phyloP scores from a whole-genome alignment of 306 rosid species.

The Ochetophila trinervis region DNA sequence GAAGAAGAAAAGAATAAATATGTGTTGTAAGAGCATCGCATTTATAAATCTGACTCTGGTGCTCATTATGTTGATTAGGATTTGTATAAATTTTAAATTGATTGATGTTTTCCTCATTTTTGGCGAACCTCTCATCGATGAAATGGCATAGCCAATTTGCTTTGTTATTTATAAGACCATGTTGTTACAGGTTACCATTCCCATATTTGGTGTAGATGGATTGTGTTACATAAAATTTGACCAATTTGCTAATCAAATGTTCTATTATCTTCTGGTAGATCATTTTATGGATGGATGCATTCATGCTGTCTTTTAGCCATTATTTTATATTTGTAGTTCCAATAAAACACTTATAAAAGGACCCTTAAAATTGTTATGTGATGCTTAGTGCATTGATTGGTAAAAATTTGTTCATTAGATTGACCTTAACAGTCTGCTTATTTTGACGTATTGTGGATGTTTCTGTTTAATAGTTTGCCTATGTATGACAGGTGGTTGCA shows the following conservation, averaged over 20 bases:
- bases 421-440: neutral
- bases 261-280: neutral
- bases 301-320: too few species aligned
- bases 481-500: slow-evolving; percentile 65
- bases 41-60: neutral
- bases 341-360: neutral
- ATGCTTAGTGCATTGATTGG: slow-evolving; percentile 2
- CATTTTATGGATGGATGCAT: neutral
- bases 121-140: neutral
- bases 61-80: neutral
- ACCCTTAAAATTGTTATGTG: neutral
- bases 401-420: neutral
- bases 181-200: neutral
- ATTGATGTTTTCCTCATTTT: neutral
- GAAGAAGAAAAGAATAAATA: too few species aligned
- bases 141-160: neutral
- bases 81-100: neutral
- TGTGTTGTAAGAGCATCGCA: too few species aligned
- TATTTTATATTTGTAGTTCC: neutral
- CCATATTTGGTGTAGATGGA: neutral
- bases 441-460: slow-evolving; percentile 1
- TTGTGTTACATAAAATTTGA: neutral
- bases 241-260: neutral
- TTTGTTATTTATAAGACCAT: too few species aligned
- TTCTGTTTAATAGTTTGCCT: neutral